Percentiles rank a stretch among this genome's conserved stretches.
phyloP scores from a whole-genome alignment of 1,284 basidiomycete species.

The Ustilago loliicola region DNA sequence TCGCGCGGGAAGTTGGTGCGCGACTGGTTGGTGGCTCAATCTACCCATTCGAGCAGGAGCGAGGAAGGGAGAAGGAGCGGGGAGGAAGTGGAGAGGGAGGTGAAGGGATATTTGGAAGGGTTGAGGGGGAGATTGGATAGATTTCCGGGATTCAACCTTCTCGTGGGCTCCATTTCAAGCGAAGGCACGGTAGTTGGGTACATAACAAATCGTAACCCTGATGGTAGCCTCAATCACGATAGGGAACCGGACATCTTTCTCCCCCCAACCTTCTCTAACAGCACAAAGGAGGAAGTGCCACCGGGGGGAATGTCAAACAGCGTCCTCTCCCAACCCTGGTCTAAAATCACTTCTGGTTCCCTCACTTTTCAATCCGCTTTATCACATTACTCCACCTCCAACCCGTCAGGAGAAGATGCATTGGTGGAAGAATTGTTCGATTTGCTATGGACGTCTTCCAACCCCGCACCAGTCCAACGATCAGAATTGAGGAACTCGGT shows the following conservation, averaged over 20 bases:
- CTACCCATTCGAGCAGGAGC: no score
- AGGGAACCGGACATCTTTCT: constrained; percentile 22
- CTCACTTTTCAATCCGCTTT: constrained; percentile 13
- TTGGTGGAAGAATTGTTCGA: constrained; percentile 36
- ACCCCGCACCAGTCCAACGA: constrained; percentile 15
- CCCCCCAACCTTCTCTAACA: not conserved
- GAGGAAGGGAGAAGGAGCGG: not conserved
- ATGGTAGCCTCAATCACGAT: constrained; percentile 1
- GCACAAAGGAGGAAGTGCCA: not conserved
- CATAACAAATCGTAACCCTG: constrained; percentile 36
- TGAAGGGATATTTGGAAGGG: constrained; percentile 17
- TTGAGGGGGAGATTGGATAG: constrained; percentile 21
- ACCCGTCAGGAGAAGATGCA: constrained; percentile 8
- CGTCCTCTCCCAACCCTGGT: constrained; percentile 37
- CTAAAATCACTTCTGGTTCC: constrained; percentile 34
- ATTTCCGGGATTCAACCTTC: constrained; percentile 60
- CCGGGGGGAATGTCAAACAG: constrained; percentile 45
- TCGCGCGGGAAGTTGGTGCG: constrained; percentile 50
- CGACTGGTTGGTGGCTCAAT: constrained; percentile 31
- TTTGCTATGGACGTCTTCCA: constrained; percentile 37
- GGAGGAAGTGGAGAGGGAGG: constrained; percentile 8
- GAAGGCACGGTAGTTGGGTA: constrained; percentile 28
- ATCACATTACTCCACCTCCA: not conserved
- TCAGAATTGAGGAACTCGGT: constrained; percentile 41
- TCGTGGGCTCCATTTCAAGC: constrained; percentile 31